Evolutionary conservation across 768 basidiomycete species (phyloP).

Genomic region (Infundibulicybe gibba): DNA sequence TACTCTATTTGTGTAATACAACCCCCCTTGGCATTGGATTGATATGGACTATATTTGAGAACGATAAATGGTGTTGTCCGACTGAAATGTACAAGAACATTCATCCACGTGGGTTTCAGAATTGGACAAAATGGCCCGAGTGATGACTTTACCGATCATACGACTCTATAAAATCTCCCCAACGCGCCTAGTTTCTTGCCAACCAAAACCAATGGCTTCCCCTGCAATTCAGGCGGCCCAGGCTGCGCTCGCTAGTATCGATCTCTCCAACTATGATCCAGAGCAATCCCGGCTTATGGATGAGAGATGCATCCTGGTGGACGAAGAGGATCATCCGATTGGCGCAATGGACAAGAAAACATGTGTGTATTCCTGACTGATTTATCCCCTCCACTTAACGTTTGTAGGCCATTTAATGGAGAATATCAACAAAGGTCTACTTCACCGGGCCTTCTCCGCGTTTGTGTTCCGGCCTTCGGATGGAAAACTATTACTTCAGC

Average conservation of each 20-base stretch:
- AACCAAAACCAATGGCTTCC: slow-evolving; percentile 40
- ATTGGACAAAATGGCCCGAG: too few relatives aligned
- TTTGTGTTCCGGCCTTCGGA: slow-evolving; percentile 95
- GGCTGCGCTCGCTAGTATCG: slow-evolving; percentile 67
- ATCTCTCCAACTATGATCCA: slow-evolving; percentile 82
- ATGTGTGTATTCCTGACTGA: slow-evolving; percentile 49
- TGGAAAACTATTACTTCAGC: slow-evolving; percentile 90
- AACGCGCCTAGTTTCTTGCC: not conserved
- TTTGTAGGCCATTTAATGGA: slow-evolving; percentile 90
- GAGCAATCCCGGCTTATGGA: slow-evolving; percentile 96
- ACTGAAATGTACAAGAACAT: too few relatives aligned
- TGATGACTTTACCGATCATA: too few relatives aligned
- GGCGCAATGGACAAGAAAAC: slow-evolving; percentile 95
- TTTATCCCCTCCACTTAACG: not conserved
- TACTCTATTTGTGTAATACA: too few relatives aligned
- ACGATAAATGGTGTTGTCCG: too few relatives aligned
- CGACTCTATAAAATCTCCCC: not conserved
- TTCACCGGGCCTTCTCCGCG: slow-evolving; percentile 97
- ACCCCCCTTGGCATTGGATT: too few relatives aligned
- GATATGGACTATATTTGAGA: too few relatives aligned
- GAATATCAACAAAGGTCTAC: slow-evolving; percentile 89
- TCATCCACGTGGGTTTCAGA: too few relatives aligned
- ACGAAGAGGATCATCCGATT: slow-evolving; percentile 80
- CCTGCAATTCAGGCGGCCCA: slow-evolving; percentile 61
- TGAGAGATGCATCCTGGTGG: slow-evolving; percentile 89